Conservation (phyloP, 2,329 filamentous ascomycete genomes). For the Xylariaceae sp. region DNA sequence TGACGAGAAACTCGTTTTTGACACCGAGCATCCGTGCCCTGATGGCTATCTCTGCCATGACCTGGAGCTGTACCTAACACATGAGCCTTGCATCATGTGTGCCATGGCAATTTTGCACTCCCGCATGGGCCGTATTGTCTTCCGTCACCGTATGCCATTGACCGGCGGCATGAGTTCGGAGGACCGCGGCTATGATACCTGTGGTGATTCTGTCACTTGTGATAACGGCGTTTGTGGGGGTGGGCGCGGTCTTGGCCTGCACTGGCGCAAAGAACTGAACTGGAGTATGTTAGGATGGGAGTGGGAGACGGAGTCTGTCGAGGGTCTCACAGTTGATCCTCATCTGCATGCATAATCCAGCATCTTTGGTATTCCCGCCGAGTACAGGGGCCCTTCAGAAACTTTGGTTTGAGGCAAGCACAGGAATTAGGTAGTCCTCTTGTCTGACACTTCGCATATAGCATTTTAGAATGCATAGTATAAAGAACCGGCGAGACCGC, state of each 20-base stretch:
- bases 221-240: constrained; percentile 40
- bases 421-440: constrained; percentile 51
- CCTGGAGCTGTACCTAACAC: constrained; percentile 88
- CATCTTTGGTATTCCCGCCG: constrained; percentile 34
- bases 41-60: constrained; percentile 93
- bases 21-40: constrained; percentile 59
- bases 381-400: constrained; percentile 18
- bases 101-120: constrained; percentile 95
- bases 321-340: constrained; percentile 41
- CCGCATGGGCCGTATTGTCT: constrained; percentile 80
- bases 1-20: constrained; percentile 60
- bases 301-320: constrained; percentile 51
- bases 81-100: constrained; percentile 95
- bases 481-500: constrained; percentile 1
- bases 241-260: constrained; percentile 61
- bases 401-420: constrained; percentile 37
- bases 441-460: constrained; percentile 29
- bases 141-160: constrained; percentile 70
- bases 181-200: constrained; percentile 50
- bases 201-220: constrained; percentile 26
- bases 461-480: constrained; percentile 24
- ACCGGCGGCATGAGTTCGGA: constrained; percentile 84
- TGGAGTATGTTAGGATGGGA: constrained; percentile 83
- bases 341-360: constrained; percentile 45
- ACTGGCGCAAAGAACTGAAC: constrained; percentile 74